phyloP scores from a whole-genome alignment of 805 yeast species.

The Kluyveromyces lactis region DNA sequence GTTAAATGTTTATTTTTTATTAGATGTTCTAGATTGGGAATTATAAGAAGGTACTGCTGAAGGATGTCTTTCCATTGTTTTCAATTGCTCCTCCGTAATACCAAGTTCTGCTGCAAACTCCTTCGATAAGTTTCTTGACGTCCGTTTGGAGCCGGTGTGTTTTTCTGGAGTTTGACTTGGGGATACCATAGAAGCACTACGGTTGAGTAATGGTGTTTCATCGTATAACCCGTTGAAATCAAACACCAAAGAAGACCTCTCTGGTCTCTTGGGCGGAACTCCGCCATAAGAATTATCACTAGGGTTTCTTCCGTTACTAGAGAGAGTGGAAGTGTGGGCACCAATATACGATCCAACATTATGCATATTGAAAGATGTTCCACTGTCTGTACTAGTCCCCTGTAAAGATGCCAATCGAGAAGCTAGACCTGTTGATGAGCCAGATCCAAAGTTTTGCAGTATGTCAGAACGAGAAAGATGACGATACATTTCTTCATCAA shows the following conservation, averaged over 20 bases:
- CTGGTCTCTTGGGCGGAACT: slow-evolving; percentile 6
- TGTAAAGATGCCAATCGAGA: neutral
- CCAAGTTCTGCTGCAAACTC: slow-evolving; percentile 3
- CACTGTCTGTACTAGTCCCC: neutral
- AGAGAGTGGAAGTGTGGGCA: neutral
- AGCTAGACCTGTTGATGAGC: neutral
- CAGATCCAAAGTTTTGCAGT: neutral
- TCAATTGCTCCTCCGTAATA: slow-evolving; percentile 1
- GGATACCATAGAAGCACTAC: neutral
- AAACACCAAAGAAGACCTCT: slow-evolving; percentile 4
- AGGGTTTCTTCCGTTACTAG: neutral
- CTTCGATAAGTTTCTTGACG: slow-evolving; percentile 2
- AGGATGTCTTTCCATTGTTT: slow-evolving; percentile 2
- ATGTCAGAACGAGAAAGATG: slow-evolving; percentile 13
- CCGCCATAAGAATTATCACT: neutral
- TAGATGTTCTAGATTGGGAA: too few relatives aligned
- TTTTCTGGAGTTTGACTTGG: neutral
- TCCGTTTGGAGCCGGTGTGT: slow-evolving; percentile 1
- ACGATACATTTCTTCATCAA: slow-evolving; percentile 26
- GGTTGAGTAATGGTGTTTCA: neutral
- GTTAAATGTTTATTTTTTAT: too few relatives aligned
- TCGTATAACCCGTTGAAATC: slow-evolving; percentile 3
- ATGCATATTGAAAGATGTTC: neutral
- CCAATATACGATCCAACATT: neutral
- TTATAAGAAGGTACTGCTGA: too few relatives aligned